Evolutionary conservation across 805 yeast genomes (phyloP), one percentile per base, ranked within the genome.

Genomic region (Tetrapisispora namnaoensis): DNA sequence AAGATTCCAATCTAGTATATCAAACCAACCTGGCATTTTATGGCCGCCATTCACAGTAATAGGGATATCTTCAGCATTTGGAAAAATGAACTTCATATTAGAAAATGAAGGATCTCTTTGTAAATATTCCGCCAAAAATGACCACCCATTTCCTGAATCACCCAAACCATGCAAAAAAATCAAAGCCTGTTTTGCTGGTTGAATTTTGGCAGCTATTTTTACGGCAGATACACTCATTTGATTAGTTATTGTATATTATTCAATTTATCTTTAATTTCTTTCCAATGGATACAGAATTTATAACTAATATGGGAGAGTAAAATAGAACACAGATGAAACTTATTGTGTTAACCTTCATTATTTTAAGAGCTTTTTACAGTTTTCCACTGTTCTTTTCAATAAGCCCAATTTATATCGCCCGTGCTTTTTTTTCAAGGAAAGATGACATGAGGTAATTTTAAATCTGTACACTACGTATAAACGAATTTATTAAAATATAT

Each of bases 101-200:
- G 69, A 72, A 57, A 75, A 82, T 18, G 63, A 74, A 20, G 70
- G 61, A 39, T 70, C 65, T 45, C 59, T 57, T 48, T 73, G 74
- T 24, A 86, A 74, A 47, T 79, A 68, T 37, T 81, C 83, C 4
- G 93, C 86, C 38, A 91, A 68, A 71, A 86, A 87, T 42, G 78
- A 72, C 96, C 96, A 91, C 1, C 97, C 97, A 17, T 74, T 72
- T 4, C 96, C 97, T 0, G 87, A 66, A 64, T 91, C 98, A 10
- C 99, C 99, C 17, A 91, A 71, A 0, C 99, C 98, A 63, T 93
- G 98, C 48, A 87, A 62, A 51, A 90, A 75, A 21, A 90, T 84
- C 34, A 89, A 70, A 1, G 89, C 80, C 1, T 86, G 83, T 1
- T 80, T 70, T 6, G 82, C 76, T 1, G 70, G 67, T 40, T 60